phyloP scores from a whole-genome alignment of 148 eudicot species.

The Dianthus caryophyllus region DNA sequence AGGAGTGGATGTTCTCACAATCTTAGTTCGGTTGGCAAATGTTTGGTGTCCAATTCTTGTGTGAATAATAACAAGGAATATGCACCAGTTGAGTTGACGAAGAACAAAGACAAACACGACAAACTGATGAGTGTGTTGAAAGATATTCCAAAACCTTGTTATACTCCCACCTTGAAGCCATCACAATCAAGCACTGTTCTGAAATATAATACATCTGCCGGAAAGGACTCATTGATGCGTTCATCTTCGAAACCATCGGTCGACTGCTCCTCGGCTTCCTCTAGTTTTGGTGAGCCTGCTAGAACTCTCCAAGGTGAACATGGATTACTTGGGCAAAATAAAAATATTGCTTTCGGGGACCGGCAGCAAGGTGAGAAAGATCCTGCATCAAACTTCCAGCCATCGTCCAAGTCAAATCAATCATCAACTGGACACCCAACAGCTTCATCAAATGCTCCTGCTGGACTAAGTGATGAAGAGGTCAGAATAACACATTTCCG shows the following conservation, averaged over 20 bases:
- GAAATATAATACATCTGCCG: constrained; percentile 44
- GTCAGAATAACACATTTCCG: constrained; percentile 29
- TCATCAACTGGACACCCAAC: constrained; percentile 40
- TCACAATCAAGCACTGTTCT: constrained; percentile 43
- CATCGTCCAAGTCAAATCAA: constrained; percentile 45
- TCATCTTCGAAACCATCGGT: constrained; percentile 49
- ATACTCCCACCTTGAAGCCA: constrained; percentile 36
- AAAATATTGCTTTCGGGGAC: constrained; percentile 38
- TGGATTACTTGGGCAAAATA: constrained; percentile 38
- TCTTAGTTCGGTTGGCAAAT: constrained; percentile 32
- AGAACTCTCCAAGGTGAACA: constrained; percentile 40
- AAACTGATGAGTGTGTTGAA: constrained; percentile 39
- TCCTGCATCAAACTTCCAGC: constrained; percentile 36
- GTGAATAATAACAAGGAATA: constrained; percentile 41
- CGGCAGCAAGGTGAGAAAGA: constrained; percentile 52
- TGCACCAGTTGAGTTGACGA: constrained; percentile 23
- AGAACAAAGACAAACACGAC: constrained; percentile 42
- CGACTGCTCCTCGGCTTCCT: constrained; percentile 28
- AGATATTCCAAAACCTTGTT: constrained; percentile 48
- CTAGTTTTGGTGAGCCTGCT: constrained; percentile 41
- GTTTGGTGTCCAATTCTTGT: constrained; percentile 34
- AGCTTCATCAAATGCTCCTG: constrained; percentile 55
- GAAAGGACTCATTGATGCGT: constrained; percentile 40
- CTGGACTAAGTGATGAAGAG: constrained; percentile 94
- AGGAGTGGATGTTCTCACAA: constrained; percentile 34